Percentiles rank a stretch among this genome's conserved stretches.
These are phyloP conservation scores for Neonectria magnoliae DNA, from an alignment of 2,329 filamentous ascomycete species.

Conservation along the genomic window DNA sequence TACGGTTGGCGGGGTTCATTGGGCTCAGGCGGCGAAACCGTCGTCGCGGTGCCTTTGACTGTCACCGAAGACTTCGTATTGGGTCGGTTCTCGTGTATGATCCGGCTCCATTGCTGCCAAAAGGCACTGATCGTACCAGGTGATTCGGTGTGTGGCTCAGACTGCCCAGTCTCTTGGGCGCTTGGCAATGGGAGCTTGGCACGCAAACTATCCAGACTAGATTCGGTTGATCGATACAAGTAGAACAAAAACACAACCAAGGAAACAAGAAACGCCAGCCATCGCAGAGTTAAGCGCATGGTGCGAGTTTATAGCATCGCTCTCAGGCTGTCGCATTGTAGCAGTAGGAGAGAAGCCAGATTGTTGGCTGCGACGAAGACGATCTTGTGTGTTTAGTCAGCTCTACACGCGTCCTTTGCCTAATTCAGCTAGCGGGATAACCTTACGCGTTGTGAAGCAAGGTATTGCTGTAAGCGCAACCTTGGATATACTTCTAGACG, in stretches of 20 bases:
- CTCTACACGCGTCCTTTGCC: not conserved
- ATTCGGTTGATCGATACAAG: not conserved
- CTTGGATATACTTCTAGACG: too few species aligned
- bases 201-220: not conserved
- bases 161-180: not conserved
- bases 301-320: slow-evolving; percentile 13
- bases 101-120: slow-evolving; percentile 17
- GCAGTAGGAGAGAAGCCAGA: not conserved
- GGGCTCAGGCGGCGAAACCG: not conserved
- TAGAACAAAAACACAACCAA: slow-evolving; percentile 1
- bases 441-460: not conserved
- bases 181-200: not conserved
- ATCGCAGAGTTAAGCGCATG: slow-evolving; percentile 25
- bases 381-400: not conserved
- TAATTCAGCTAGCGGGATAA: not conserved
- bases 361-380: not conserved
- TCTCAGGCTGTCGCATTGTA: not conserved
- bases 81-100: slow-evolving; percentile 13
- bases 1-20: slow-evolving; percentile 6
- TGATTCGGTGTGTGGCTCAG: not conserved
- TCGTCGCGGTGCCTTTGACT: slow-evolving; percentile 1
- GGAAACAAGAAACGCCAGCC: slow-evolving; percentile 9
- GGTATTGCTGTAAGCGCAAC: not conserved
- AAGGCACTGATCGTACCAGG: not conserved
- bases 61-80: not conserved